phyloP scores from a whole-genome alignment of 176 grass and related monocot genomes.

The Cocos nucifera region DNA sequence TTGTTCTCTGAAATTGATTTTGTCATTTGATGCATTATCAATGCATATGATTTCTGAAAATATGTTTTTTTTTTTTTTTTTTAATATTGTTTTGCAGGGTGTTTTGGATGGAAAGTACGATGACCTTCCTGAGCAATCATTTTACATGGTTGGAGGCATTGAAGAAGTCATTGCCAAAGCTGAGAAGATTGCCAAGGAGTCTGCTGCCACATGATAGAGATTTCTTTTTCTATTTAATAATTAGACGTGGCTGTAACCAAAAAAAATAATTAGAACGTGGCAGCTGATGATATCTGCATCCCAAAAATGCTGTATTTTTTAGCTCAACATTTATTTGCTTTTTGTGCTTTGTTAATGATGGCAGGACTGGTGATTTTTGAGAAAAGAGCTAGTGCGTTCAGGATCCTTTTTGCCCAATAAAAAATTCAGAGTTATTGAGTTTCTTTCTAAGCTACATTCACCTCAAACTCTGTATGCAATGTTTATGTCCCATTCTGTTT shows the following conservation, averaged over 20 bases:
- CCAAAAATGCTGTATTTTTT: neutral
- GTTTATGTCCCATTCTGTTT: too few species aligned
- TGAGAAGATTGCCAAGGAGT: conserved; percentile 92
- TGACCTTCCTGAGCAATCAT: conserved; percentile 80
- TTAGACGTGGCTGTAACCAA: neutral
- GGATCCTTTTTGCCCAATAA: too few species aligned
- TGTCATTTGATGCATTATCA: too few species aligned
- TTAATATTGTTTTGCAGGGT: conserved; percentile 32
- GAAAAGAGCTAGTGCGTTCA: too few species aligned
- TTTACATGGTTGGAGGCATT: conserved; percentile 95
- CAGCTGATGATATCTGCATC: conserved; percentile 3
- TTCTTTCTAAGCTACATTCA: too few species aligned
- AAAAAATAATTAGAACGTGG: neutral
- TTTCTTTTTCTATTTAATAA: neutral
- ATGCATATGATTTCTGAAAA: too few species aligned
- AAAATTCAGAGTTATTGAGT: too few species aligned
- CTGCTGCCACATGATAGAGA: conserved; percentile 38
- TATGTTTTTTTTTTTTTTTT: too few species aligned
- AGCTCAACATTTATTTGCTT: too few species aligned
- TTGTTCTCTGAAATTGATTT: conserved; percentile 7
- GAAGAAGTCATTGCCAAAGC: conserved; percentile 90
- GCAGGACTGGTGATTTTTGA: too few species aligned
- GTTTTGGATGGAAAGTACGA: conserved; percentile 89
- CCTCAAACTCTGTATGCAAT: too few species aligned
- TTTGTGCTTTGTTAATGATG: too few species aligned